Conservation (phyloP, 345 rosid genomes). For the Syzygium aqueum region DNA sequence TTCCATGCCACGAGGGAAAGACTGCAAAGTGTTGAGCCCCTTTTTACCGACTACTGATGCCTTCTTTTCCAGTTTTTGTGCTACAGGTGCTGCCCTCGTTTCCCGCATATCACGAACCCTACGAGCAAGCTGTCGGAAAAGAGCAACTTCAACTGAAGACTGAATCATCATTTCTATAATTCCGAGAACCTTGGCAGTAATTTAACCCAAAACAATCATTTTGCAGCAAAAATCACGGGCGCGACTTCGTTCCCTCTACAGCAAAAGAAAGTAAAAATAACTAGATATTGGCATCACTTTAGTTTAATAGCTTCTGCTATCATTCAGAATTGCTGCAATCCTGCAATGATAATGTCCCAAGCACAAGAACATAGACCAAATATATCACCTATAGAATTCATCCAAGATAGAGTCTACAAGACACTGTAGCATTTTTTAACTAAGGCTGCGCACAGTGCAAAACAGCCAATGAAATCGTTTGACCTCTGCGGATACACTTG, state of each 20-base stretch:
- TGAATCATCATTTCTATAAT: background rate
- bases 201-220: background rate
- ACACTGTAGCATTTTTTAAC: background rate
- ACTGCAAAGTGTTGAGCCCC: conserved; percentile 58
- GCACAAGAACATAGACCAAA: background rate
- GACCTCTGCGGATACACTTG: background rate
- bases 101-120: conserved; percentile 97
- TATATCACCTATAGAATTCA: background rate
- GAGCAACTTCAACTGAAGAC: background rate
- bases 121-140: conserved; percentile 66
- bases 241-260: background rate
- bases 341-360: background rate
- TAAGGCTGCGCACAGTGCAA: background rate
- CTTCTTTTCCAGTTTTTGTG: conserved; percentile 58
- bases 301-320: background rate
- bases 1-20: conserved; percentile 94
- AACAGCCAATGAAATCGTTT: background rate
- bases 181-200: background rate
- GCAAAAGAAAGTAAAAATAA: background rate
- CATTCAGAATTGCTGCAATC: background rate
- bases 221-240: background rate
- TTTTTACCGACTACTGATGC: conserved; percentile 33
- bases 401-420: background rate
- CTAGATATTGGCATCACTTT: background rate
- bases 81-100: conserved; percentile 69